Evolutionary conservation across 148 eudicot species (phyloP).

Genomic region (Rhododendron molle): DNA sequence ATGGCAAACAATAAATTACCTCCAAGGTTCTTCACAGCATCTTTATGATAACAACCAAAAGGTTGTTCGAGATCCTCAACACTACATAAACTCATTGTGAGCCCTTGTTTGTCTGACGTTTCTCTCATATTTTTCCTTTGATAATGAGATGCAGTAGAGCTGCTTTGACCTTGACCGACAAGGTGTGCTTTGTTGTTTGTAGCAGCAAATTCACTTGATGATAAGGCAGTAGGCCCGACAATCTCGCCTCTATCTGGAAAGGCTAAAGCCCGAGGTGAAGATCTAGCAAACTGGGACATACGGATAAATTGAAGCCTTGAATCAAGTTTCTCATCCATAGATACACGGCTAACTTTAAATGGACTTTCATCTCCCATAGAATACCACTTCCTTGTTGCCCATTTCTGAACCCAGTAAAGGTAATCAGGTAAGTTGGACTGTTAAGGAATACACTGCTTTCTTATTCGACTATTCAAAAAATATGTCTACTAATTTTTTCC

Average conservation of each 20-base stretch:
- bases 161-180: background rate
- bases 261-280: background rate
- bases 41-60: background rate
- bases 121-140: background rate
- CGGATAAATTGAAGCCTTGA: background rate
- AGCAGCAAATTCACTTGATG: background rate
- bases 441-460: background rate
- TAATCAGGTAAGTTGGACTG: slow-evolving; percentile 15
- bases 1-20: background rate
- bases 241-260: background rate
- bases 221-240: background rate
- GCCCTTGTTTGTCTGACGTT: background rate
- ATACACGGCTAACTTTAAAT: background rate
- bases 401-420: slow-evolving; percentile 37
- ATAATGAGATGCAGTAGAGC: background rate
- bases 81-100: background rate
- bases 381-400: slow-evolving; percentile 46
- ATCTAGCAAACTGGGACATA: background rate
- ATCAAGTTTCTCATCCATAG: background rate
- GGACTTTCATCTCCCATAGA: slow-evolving; percentile 3
- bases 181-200: slow-evolving; percentile 19
- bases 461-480: background rate
- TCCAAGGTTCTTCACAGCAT: background rate
- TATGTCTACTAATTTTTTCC: no score
- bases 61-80: background rate